Percentiles rank a stretch among this genome's conserved stretches.
Evolutionary conservation across 2,329 filamentous ascomycete genomes (phyloP).

Genomic region (Paecilomyces niveus): DNA sequence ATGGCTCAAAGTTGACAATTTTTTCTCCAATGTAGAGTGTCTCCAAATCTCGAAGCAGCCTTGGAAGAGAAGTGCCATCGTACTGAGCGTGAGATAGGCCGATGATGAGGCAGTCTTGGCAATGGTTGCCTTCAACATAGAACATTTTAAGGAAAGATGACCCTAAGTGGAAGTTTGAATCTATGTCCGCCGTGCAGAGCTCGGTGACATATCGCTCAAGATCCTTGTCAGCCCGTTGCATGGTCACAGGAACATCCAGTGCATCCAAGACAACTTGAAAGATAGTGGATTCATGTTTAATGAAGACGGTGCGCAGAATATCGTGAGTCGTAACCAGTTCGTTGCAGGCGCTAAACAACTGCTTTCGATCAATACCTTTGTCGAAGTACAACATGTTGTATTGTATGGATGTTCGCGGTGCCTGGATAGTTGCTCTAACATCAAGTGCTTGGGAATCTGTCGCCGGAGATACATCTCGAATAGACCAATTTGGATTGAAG

Average conservation of each 20-base stretch:
- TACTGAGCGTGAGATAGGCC: constrained; percentile 61
- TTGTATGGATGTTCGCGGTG: constrained; percentile 45
- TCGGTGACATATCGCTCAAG: constrained; percentile 42
- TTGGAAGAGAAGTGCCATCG: constrained; percentile 57
- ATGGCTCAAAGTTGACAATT: constrained; percentile 28
- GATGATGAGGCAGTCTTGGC: constrained; percentile 38
- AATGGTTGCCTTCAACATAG: constrained; percentile 32
- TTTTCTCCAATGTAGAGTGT: constrained; percentile 37
- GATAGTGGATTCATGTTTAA: constrained; percentile 42
- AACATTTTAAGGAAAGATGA: constrained; percentile 53
- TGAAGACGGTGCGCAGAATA: constrained; percentile 58
- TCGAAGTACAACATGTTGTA: constrained; percentile 27
- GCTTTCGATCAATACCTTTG: constrained; percentile 38
- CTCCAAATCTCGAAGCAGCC: constrained; percentile 52
- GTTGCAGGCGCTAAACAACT: constrained; percentile 33
- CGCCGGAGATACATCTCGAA: constrained; percentile 51
- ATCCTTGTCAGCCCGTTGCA: constrained; percentile 39
- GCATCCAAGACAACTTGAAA: constrained; percentile 50
- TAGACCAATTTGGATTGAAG: constrained; percentile 39
- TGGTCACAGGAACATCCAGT: constrained; percentile 30
- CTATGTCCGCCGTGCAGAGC: constrained; percentile 46
- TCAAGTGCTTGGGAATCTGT: constrained; percentile 54
- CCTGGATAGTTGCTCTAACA: constrained; percentile 49
- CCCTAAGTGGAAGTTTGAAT: constrained; percentile 47
- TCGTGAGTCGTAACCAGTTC: constrained; percentile 52